These are phyloP conservation scores for Triticum monococcum DNA, from an alignment of 176 grass and related monocot genomes.

Conservation along the genomic window DNA sequence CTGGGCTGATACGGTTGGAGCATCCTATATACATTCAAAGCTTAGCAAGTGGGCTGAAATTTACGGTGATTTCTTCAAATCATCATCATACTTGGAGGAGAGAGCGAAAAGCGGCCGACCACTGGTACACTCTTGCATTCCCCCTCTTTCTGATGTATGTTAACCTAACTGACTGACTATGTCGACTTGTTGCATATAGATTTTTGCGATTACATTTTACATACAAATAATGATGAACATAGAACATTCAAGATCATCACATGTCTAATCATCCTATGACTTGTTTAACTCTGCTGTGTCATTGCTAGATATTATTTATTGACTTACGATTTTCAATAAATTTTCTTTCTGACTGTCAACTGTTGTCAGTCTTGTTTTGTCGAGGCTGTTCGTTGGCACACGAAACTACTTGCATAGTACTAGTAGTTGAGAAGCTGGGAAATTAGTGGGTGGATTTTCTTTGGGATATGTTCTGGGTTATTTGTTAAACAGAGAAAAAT, in stretches of 20 bases:
- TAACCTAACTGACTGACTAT: background rate
- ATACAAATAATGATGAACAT: background rate
- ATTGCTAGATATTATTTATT: background rate
- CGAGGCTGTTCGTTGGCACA: background rate
- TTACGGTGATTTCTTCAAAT: slow-evolving; percentile 77
- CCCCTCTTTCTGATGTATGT: background rate
- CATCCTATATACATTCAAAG: slow-evolving; percentile 68
- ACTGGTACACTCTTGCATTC: slow-evolving; percentile 55
- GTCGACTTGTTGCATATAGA: background rate
- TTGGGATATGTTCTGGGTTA: background rate
- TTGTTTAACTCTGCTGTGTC: background rate
- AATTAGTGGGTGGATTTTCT: background rate
- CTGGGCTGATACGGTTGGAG: slow-evolving; percentile 84
- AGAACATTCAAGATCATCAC: background rate
- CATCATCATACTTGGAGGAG: slow-evolving; percentile 68
- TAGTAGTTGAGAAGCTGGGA: background rate
- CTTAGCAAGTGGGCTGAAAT: slow-evolving; percentile 73
- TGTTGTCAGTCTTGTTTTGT: background rate
- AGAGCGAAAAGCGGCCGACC: slow-evolving; percentile 52
- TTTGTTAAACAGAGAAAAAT: background rate
- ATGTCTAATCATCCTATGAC: background rate
- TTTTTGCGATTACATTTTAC: background rate
- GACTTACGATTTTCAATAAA: background rate
- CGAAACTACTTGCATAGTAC: background rate
- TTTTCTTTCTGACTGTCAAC: background rate